Evolutionary conservation across 2,329 filamentous ascomycete genomes (phyloP).

Genomic region (Bimuria novae-zelandiae): DNA sequence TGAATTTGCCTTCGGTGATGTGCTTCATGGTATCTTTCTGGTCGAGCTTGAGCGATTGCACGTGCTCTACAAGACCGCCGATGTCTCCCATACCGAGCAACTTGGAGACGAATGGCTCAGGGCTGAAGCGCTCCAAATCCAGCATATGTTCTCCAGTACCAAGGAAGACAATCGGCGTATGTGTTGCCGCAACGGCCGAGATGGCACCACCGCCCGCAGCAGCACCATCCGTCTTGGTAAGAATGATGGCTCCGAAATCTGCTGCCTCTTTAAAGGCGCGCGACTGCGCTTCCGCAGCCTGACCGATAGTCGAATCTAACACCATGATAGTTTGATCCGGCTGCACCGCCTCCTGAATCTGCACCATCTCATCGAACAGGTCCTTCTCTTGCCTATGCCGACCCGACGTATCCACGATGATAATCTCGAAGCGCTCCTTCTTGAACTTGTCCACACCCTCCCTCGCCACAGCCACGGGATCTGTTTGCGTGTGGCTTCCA

Average conservation of each 20-base stretch:
- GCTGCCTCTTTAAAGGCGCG: slow-evolving; percentile 97
- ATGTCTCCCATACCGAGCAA: slow-evolving; percentile 97
- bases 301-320: slow-evolving; percentile 92
- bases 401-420: slow-evolving; percentile 97
- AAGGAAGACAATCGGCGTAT: slow-evolving; percentile 96
- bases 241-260: slow-evolving; percentile 97
- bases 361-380: slow-evolving; percentile 95
- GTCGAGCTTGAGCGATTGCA: slow-evolving; percentile 91
- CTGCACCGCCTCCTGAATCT: slow-evolving; percentile 87
- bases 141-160: slow-evolving; percentile 98
- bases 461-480: slow-evolving; percentile 89
- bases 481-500: slow-evolving; percentile 92
- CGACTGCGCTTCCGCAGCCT: slow-evolving; percentile 91
- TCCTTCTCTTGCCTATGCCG: slow-evolving; percentile 93
- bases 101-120: slow-evolving; percentile 91
- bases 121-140: slow-evolving; percentile 89
- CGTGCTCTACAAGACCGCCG: slow-evolving; percentile 91
- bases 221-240: slow-evolving; percentile 97
- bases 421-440: slow-evolving; percentile 97
- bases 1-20: slow-evolving; percentile 95
- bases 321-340: slow-evolving; percentile 99
- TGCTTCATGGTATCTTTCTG: slow-evolving; percentile 99
- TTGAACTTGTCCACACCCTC: slow-evolving; percentile 99
- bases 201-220: slow-evolving; percentile 96
- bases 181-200: slow-evolving; percentile 92